Base-by-base conservation (phyloP, 2,329 filamentous ascomycete species). In the Verticillium nubilum region DNA sequence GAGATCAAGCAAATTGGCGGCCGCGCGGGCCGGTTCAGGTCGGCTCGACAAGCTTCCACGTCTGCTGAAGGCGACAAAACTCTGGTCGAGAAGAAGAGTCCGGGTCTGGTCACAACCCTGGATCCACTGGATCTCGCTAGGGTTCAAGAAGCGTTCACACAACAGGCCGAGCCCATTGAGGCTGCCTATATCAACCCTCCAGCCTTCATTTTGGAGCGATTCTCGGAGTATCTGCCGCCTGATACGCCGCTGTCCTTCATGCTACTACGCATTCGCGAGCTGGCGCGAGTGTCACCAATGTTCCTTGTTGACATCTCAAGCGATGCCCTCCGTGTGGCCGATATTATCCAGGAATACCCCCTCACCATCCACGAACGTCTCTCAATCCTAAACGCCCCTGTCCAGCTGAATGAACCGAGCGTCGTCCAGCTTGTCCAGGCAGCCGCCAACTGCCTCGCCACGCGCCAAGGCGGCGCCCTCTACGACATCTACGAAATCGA, bases 1-100 rank as follows among this genome's bases (percentile, higher is more conserved):
- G 91, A 97, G 65, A 81, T 97, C 67, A 97, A 97, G 73, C 95
- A 99, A 70, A 99, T 99, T 68, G 95, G 87, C 56, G 95, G 95
- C 19, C 87, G 95, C 65, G 95, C 95, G 13, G 95, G 95, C 28
- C 88, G 95, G 53, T 99, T 88, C 73, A 87, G 88, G 59, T 88
- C 89, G 28, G 91, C 91, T 2, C 78, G 81, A 28, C 81, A 89
- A 68, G 80, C 81, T 55, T n/a, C 54, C 10, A 60, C 70, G 61
- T 59, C 62, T 5, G 57, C 61, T 23, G 62, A 63, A 64, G 9
- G 58, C 62, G 3, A 35, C 59, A 26, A 54, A 23, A 28, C 57
- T 5, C 58, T 64, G 5, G 57, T 63, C 52, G 59, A 58, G 2
- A 33, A 52, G 10, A 55, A 59, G 19, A 58, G 27, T 35, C 52